Evolutionary conservation across 345 rosid genomes (phyloP), one percentile per base, ranked within the genome.

Genomic region (Moringa oleifera): DNA sequence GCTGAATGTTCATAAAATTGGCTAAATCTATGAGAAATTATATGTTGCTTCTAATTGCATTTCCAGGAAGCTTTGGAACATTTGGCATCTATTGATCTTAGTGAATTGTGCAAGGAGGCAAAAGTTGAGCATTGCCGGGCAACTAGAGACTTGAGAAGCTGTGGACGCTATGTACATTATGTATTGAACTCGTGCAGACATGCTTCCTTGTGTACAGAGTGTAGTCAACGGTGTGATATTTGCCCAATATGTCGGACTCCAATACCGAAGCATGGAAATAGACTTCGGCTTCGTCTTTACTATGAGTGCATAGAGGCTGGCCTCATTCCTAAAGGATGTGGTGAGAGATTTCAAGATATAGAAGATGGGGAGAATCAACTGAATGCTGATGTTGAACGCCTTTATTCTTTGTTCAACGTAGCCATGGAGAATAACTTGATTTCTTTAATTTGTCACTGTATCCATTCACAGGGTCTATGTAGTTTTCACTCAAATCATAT

Each of bases 381-480:
- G 74, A 79, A 76, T 25, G 79, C 81, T 36, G 91, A 88, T 73
- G 91, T 90, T 70, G 86, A 76, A 68, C 97, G 91, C 33, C 91
- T 95, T 58, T 91, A 85, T 73, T 80, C 95, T 20, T 79, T 95
- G 31, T 91, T 95, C 71, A 97, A 95, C 67, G 85, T 89, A 57
- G 95, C 97, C 58, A 59, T 91, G 83, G 87, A 85, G 73, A 95
- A 87, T 71, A 89, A 85, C 80, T 71, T 85, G 81, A 86, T 75
- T 63, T 91, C 95, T 66, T 66, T 95, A 71, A 81, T 95, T 62
- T 88, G 91, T 72, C 96, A 87, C 64, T 95, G 99, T 95, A 95
- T 95, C 96, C 95, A 49, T 67, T 57, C 23, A 49, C 64, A 53
- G 51, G 46, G 15, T n/a, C 2, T 25, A 21, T 45, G 13, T 45